phyloP scores from a whole-genome alignment of 164 flowering plant genomes.

The Pachysandra terminalis region DNA sequence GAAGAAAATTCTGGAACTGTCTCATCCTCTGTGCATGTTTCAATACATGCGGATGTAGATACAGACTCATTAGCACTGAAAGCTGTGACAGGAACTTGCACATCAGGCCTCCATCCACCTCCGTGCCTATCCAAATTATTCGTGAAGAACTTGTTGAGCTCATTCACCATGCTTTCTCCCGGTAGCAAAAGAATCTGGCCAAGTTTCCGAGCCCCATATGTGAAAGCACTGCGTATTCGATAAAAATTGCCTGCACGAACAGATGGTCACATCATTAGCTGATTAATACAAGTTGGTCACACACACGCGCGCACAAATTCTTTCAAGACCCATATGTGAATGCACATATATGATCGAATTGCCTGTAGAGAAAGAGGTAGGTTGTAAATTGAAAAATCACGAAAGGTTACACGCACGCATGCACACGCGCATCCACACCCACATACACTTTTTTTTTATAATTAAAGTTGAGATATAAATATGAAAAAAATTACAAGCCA shows the following conservation, averaged over 20 bases:
- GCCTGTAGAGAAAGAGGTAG: too few species aligned
- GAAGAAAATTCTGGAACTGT: not conserved
- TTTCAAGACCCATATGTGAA: too few species aligned
- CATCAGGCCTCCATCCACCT: slow-evolving; percentile 28
- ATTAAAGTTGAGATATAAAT: too few species aligned
- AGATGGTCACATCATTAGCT: too few species aligned
- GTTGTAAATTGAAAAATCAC: too few species aligned
- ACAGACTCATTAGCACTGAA: slow-evolving; percentile 16
- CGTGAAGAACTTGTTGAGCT: slow-evolving; percentile 43
- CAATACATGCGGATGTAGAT: slow-evolving; percentile 13
- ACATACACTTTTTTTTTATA: too few species aligned
- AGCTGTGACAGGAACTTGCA: slow-evolving; percentile 14
- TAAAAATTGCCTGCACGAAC: slow-evolving; percentile 52
- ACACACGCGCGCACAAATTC: not conserved
- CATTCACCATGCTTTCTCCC: slow-evolving; percentile 32
- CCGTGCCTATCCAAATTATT: slow-evolving; percentile 50
- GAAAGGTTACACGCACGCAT: too few species aligned
- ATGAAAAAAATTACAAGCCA: too few species aligned
- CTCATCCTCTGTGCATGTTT: slow-evolving; percentile 7
- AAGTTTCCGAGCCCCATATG: slow-evolving; percentile 71
- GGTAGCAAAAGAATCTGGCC: slow-evolving; percentile 49
- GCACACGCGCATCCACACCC: too few species aligned
- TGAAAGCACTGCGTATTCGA: slow-evolving; percentile 75
- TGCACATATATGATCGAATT: too few species aligned
- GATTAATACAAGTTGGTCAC: too few species aligned